Base-by-base conservation (phyloP, 352 stramenopile species). In the Pythium graminicola region DNA sequence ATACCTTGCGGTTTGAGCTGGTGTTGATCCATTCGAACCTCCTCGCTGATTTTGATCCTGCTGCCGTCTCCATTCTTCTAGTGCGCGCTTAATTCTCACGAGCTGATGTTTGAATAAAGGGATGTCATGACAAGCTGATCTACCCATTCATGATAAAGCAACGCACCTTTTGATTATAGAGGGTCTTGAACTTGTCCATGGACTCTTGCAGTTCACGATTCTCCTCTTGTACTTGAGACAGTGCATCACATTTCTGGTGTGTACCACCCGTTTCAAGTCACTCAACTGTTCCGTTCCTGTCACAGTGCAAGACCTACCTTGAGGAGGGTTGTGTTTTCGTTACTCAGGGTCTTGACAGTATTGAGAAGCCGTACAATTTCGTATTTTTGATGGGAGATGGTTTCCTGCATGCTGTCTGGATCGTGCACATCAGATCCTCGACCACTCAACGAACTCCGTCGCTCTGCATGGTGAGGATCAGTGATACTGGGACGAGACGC, bases 161-260 rank as follows among this genome's bases (percentile, higher is more conserved):
- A 31, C 20, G n/a, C 20, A 88, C 83, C 76, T 92, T 94, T 59
- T 92, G 83, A 39, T 88, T 88, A 68, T 93, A 93, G 23, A 89
- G 71, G 27, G 73, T 75, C 60, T 93, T 93, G 61, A 93, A 93
- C 10, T 73, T 68, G 19, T 92, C 81, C 81, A 94, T 91, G 10
- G 79, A 76, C 31, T 91, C 73, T 24, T 84, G 74, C 32, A 91
- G 81, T 19, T 86, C 73, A 27, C 71, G 69, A 58, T 92, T 91
- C 47, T 94, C 81, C 26, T 63, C 63, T 60, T 89, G 76, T 24
- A 89, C 64, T 28, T 81, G 86, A 22, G 76, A 75, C 24, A 89
- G 43, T 36, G 72, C 66, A 41, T 92, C 79, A 31, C 76, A 89
- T 85, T 89, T 86, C 81, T 92, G 35, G 19, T 49, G 22, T 5